phyloP scores from a whole-genome alignment of 192 early-diverging fungal genomes.

The Chytriomyces sp. region DNA sequence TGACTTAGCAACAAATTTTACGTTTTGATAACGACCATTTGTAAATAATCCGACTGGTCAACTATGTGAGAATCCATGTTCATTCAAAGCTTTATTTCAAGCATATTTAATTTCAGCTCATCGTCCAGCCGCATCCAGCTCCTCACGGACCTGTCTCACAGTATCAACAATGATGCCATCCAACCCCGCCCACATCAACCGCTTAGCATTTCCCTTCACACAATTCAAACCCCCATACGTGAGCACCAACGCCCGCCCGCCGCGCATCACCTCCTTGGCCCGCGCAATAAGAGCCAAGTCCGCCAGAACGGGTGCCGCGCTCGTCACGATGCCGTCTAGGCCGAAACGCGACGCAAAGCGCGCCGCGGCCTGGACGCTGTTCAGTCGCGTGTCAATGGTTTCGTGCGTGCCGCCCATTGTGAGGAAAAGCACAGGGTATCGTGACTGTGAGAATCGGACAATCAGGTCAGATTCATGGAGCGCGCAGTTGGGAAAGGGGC shows the following conservation, averaged over 20 bases:
- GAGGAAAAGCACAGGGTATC: constrained; percentile 89
- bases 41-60: too few relatives aligned
- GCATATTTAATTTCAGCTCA: too few relatives aligned
- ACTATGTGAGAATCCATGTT: too few relatives aligned
- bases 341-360: constrained; percentile 72
- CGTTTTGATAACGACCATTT: too few relatives aligned
- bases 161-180: constrained; percentile 29
- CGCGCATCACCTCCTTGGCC: constrained; percentile 22
- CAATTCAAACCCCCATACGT: constrained; percentile 31
- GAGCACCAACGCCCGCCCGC: neutral
- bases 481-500: neutral
- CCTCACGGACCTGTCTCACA: constrained; percentile 12
- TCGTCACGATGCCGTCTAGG: constrained; percentile 79
- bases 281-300: neutral
- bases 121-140: too few relatives aligned
- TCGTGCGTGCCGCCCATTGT: constrained; percentile 73
- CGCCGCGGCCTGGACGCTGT: constrained; percentile 78
- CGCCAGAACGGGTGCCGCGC: constrained; percentile 36
- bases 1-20: too few relatives aligned
- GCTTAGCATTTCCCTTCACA: constrained; percentile 16
- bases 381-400: constrained; percentile 79
- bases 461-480: neutral
- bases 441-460: constrained; percentile 41
- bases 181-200: neutral
- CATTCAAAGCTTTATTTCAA: too few relatives aligned